phyloP scores from a whole-genome alignment of 1,284 basidiomycete genomes.

The Pisolithus thermaeus region DNA sequence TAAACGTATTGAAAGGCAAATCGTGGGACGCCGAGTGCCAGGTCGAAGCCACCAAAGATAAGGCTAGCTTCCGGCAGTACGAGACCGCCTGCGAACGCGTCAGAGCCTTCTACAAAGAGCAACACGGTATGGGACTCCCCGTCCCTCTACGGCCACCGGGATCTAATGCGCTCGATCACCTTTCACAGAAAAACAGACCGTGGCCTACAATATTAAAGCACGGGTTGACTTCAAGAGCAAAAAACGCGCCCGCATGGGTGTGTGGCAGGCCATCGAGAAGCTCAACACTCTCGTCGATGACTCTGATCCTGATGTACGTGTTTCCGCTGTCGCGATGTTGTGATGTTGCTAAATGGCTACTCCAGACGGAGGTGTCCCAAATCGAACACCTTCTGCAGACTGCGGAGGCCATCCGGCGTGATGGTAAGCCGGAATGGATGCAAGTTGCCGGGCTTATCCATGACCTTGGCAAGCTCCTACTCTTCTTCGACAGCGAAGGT shows the following conservation, averaged over 20 bases:
- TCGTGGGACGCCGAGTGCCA: constrained; percentile 32
- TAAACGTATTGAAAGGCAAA: constrained; percentile 62
- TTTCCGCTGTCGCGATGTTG: not conserved
- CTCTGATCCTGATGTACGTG: constrained; percentile 75
- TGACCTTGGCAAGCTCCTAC: constrained; percentile 81
- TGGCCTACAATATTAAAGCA: constrained; percentile 75
- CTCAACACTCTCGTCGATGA: constrained; percentile 87
- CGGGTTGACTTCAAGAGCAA: constrained; percentile 67
- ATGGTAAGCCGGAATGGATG: constrained; percentile 89
- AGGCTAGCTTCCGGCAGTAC: constrained; percentile 66
- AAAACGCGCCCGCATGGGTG: constrained; percentile 62
- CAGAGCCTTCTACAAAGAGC: constrained; percentile 83
- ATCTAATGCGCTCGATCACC: constrained; percentile 6
- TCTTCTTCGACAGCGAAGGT: constrained; percentile 77
- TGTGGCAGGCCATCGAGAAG: constrained; percentile 91
- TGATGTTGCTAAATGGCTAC: constrained; percentile 10
- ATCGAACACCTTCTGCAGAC: constrained; percentile 91
- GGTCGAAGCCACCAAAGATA: constrained; percentile 47
- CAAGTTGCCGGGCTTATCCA: constrained; percentile 86
- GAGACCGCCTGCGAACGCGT: constrained; percentile 82
- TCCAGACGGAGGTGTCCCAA: constrained; percentile 71
- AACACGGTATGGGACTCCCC: constrained; percentile 54
- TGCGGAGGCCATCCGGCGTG: constrained; percentile 84
- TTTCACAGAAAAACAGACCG: constrained; percentile 74
- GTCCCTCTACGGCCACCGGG: not conserved